Evolutionary conservation across 768 basidiomycete genomes (phyloP), one percentile per base, ranked within the genome.

Genomic region (Lepiota venenata): DNA sequence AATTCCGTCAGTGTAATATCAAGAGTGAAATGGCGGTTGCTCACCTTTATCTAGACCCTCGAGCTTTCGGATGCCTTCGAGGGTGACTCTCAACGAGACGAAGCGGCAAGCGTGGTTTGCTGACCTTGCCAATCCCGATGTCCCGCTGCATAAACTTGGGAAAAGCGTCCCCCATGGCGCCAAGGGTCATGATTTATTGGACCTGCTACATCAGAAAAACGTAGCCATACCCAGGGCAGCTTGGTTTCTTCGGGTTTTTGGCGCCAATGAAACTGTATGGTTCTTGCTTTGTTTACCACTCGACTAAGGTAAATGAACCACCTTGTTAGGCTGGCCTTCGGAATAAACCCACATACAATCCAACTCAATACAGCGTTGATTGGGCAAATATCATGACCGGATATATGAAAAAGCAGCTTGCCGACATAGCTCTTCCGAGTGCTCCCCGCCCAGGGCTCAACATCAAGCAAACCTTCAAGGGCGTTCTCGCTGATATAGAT

Each of bases 151-250:
- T 63, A 92, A 89, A 64, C 73, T 93, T 9, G 88, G 88, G 5
- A 91, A 91, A 70, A 89, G 83, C 64, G 88, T 93, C 4, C 92
- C 91, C 2, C 89, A 93, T 63, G 89, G 89, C 0, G 86, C 86
- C 3, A 93, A 91, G 67, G 92, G 91, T 1, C 84, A 87, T 58
- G 91, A 92, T 61, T 76, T 93, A 25, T 72, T 94, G 47, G 91
- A 93, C 56, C 72, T 93, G 40, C 69, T 94, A 27, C 88, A 93
- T 51, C 74, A 77, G 5, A 84, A 91, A 50, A 80, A 85, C 53
- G 87, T 93, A 22, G 87, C 86, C 5, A 87, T 91, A 32, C 78
- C 87, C 1, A 79, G 92, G 42, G 92, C 92, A 3, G 83, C 93
- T 6, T 94, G 92, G 92, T 89, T 93, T 64, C 74, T 93, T 22